A percentile compares a stretch with the other conserved stretches of the same genome.
Conservation (phyloP, 805 yeast genomes). For the Metschnikowia henanensis region DNA sequence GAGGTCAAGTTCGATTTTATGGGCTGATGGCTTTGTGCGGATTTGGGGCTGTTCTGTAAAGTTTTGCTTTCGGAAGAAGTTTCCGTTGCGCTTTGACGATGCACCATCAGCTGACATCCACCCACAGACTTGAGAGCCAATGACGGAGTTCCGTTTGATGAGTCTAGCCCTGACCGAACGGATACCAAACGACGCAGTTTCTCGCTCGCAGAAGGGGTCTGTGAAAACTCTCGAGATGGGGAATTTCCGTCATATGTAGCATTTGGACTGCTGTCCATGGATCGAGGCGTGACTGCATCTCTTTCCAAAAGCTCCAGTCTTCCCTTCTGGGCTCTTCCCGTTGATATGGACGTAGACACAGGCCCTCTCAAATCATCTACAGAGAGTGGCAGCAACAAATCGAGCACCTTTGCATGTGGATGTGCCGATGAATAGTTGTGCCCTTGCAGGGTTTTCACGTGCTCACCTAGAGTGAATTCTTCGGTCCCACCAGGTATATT, state of each 20-base stretch:
- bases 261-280: slow-evolving; percentile 26
- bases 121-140: no score
- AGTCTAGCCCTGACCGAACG: no score
- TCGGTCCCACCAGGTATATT: not conserved
- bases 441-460: not conserved
- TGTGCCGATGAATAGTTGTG: slow-evolving; percentile 1
- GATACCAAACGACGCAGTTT: no score
- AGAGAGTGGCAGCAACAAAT: slow-evolving; percentile 41
- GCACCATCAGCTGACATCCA: no score
- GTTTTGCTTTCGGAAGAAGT: no score
- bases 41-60: no score
- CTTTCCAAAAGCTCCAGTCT: slow-evolving; percentile 3
- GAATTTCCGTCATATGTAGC: not conserved
- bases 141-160: no score
- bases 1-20: slow-evolving; percentile 18
- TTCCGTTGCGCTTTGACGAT: no score
- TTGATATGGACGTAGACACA: slow-evolving; percentile 11
- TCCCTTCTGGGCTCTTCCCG: slow-evolving; percentile 7
- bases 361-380: slow-evolving; percentile 35
- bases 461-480: not conserved
- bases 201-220: no score
- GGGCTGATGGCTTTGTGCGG: slow-evolving; percentile 2
- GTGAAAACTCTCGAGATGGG: not conserved
- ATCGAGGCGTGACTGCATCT: slow-evolving; percentile 29
- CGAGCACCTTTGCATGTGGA: slow-evolving; percentile 26